These are phyloP conservation scores for Xylaria sp. DNA, from an alignment of 2,329 filamentous ascomycete genomes.

Conservation along the genomic window DNA sequence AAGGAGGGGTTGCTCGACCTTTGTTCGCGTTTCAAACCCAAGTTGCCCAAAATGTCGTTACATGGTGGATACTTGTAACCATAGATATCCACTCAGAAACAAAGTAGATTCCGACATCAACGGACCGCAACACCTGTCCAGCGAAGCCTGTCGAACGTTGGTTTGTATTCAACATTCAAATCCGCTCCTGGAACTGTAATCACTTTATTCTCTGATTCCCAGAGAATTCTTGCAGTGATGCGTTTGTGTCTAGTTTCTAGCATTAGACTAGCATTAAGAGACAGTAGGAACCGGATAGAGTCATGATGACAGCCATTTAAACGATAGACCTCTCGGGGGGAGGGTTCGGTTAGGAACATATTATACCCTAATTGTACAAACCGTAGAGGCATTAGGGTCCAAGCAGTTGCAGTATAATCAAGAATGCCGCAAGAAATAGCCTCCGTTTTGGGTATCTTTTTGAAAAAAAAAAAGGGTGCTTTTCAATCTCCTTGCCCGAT, in stretches of 20 bases:
- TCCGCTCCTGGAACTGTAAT: constrained; percentile 17
- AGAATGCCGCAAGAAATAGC: constrained; percentile 28
- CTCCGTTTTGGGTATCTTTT: constrained; percentile 31
- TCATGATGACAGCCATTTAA: neutral
- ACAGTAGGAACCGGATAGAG: neutral
- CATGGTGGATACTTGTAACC: too few relatives aligned
- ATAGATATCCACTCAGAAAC: constrained; percentile 18
- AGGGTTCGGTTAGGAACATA: constrained; percentile 25
- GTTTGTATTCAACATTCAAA: constrained; percentile 12
- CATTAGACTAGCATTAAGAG: constrained; percentile 28
- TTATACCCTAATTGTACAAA: constrained; percentile 19
- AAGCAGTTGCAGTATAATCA: constrained; percentile 14
- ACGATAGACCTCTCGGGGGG: constrained; percentile 13
- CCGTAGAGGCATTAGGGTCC: constrained; percentile 1
- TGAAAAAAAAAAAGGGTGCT: constrained; percentile 25
- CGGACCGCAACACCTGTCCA: too few relatives aligned
- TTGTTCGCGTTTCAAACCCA: too few relatives aligned
- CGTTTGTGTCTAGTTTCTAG: constrained; percentile 28
- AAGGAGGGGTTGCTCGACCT: too few relatives aligned
- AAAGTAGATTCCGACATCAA: constrained; percentile 8
- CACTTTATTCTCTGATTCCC: constrained; percentile 21
- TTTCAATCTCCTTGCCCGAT: constrained; percentile 25
- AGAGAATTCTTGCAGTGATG: constrained; percentile 24
- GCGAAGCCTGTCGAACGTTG: too few relatives aligned
- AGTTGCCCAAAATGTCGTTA: too few relatives aligned